Percentiles rank a stretch among this genome's conserved stretches.
Conservation (phyloP, 1,139 yeast species). For the Arxiozyma bovina region DNA sequence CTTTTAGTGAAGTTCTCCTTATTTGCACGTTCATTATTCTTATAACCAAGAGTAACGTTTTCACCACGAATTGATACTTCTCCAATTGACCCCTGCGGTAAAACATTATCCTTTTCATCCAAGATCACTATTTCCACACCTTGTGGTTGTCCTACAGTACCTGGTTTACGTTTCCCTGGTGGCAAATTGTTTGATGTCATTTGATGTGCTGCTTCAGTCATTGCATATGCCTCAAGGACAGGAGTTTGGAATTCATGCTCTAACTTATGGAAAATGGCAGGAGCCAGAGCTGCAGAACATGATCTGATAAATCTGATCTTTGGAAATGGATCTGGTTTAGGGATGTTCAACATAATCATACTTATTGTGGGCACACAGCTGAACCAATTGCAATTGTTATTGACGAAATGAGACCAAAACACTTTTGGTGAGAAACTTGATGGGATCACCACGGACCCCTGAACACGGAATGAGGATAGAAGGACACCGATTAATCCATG, state of each 20-base stretch:
- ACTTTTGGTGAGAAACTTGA: conserved; percentile 46
- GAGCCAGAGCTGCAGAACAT: conserved; percentile 60
- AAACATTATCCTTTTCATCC: conserved; percentile 39
- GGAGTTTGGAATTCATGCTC: conserved; percentile 53
- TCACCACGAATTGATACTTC: conserved; percentile 58
- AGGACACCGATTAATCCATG: conserved; percentile 61
- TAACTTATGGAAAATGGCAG: conserved; percentile 47
- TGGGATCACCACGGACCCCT: conserved; percentile 55
- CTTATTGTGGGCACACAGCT: conserved; percentile 70
- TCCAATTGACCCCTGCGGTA: conserved; percentile 46
- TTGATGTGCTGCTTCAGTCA: conserved; percentile 68
- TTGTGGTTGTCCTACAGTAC: conserved; percentile 63
- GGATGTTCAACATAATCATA: conserved; percentile 46
- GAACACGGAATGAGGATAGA: conserved; percentile 48
- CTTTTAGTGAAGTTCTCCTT: conserved; percentile 48
- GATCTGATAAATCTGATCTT: conserved; percentile 55
- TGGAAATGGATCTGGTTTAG: conserved; percentile 43
- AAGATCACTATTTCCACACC: conserved; percentile 54
- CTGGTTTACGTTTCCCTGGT: conserved; percentile 54
- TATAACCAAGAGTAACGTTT: conserved; percentile 62
- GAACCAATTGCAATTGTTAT: conserved; percentile 51
- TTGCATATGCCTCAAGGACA: conserved; percentile 66
- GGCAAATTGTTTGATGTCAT: conserved; percentile 63
- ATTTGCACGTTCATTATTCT: conserved; percentile 60
- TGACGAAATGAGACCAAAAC: conserved; percentile 50